phyloP scores from a whole-genome alignment of 2,329 filamentous ascomycete species.

The Ustilaginoidea virens region DNA sequence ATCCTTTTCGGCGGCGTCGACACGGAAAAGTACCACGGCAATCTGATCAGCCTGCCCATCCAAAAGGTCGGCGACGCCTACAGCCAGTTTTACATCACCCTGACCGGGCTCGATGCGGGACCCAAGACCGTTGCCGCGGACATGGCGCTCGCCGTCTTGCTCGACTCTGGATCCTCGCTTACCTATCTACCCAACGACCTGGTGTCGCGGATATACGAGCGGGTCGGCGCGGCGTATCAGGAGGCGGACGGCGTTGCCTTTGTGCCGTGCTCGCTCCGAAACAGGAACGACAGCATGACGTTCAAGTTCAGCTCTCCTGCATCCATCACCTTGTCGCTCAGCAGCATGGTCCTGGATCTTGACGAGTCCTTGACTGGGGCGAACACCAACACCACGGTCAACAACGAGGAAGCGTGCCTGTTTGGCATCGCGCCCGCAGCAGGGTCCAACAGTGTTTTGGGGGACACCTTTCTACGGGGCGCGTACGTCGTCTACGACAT shows the following conservation, averaged over 20 bases:
- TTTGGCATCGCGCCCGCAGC: conserved; percentile 51
- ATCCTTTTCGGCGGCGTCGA: conserved; percentile 67
- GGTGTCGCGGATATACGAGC: conserved; percentile 36
- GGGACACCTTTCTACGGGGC: conserved; percentile 60
- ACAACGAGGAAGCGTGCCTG: conserved; percentile 42
- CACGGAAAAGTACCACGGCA: conserved; percentile 44
- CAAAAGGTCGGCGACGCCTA: conserved; percentile 35
- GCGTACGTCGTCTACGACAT: conserved; percentile 67
- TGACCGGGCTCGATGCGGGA: conserved; percentile 41
- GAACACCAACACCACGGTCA: conserved; percentile 27
- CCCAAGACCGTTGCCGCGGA: conserved; percentile 25
- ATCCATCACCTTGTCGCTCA: conserved; percentile 37
- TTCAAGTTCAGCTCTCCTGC: conserved; percentile 37
- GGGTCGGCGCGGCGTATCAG: conserved; percentile 44
- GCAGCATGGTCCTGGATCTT: conserved; percentile 43
- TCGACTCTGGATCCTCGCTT: conserved; percentile 56
- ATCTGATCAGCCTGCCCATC: conserved; percentile 52
- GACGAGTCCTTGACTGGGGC: conserved; percentile 28
- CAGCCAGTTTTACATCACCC: conserved; percentile 51
- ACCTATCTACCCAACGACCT: conserved; percentile 49
- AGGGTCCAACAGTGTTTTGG: conserved; percentile 42
- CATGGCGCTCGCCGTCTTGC: conserved; percentile 44
- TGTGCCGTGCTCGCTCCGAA: conserved; percentile 40
- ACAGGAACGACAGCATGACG: conserved; percentile 24
- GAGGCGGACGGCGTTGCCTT: conserved; percentile 37